Evolutionary conservation across 495 filamentous ascomycete genomes (phyloP).

Genomic region (Penicillium roqueforti): DNA sequence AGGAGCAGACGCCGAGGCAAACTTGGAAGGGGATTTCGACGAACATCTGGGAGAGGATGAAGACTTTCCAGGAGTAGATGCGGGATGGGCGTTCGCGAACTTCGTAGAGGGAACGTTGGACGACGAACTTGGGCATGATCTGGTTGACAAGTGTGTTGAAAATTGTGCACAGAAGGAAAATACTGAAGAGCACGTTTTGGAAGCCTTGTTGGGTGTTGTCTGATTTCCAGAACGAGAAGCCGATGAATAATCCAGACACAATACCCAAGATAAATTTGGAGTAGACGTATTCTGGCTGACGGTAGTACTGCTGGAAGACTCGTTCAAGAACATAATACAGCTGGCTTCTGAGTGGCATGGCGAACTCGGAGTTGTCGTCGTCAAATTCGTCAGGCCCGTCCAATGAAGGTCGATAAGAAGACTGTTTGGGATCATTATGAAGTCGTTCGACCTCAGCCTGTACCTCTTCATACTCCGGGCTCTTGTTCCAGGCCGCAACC

Average conservation of each 20-base stretch:
- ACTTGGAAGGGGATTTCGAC: constrained; percentile 51
- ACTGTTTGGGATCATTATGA: constrained; percentile 38
- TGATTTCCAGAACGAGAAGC: constrained; percentile 78
- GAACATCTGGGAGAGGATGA: constrained; percentile 45
- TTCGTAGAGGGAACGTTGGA: constrained; percentile 47
- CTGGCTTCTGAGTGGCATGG: constrained; percentile 49
- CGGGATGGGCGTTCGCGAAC: constrained; percentile 47
- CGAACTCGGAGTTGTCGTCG: constrained; percentile 38
- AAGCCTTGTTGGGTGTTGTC: constrained; percentile 67
- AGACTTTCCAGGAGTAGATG: constrained; percentile 51
- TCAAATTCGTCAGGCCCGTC: constrained; percentile 1
- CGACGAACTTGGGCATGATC: constrained; percentile 50
- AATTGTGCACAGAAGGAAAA: constrained; percentile 75
- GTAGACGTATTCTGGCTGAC: constrained; percentile 50
- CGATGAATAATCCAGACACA: constrained; percentile 63
- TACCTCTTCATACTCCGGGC: constrained; percentile 59
- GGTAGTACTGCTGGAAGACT: constrained; percentile 49
- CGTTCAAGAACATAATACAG: constrained; percentile 42
- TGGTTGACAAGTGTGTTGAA: constrained; percentile 64
- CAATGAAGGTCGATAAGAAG: constrained; percentile 8
- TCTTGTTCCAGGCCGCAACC: constrained; percentile 68
- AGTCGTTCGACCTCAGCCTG: constrained; percentile 62
- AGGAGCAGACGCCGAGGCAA: constrained; percentile 39
- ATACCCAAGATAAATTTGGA: constrained; percentile 50
- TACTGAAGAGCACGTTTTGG: constrained; percentile 75